Base-by-base conservation (phyloP, 805 yeast genomes). In the Candida loeiensis region DNA sequence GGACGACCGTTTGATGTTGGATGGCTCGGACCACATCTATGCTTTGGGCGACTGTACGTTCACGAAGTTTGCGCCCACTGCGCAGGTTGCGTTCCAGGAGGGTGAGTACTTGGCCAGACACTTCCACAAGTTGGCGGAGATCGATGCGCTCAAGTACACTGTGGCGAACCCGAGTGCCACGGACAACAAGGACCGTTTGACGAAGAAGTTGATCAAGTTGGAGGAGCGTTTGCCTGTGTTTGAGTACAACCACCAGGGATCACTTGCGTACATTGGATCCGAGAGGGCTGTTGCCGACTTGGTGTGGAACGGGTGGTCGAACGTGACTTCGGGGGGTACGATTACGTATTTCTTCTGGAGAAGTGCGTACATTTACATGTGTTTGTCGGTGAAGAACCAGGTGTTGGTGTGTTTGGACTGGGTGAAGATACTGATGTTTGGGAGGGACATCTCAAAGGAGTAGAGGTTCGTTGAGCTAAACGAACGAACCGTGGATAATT, bases 71-170 rank as follows among this genome's bases (percentile, higher is more conserved):
- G 93, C 96, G 31, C 97, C 97, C 52, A 90, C 98, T 46, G 98
- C 97, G 18, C 97, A 90, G 74, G 97, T 89, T 41, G 98, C 98
- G 30, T 80, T 88, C 68, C 97, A 90, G 73, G 87, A 90, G 67
- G 97, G 96, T 61, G 71, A 74, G 42, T 90, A 77, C 66, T 76
- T 90, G 50, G 93, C 90, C 41, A 68, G 71, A 24, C 78, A 80
- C 49, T 83, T 90, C 63, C 75, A 77, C 59, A 81, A 74, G 51
- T 64, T 80, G 53, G 71, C 81, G 51, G 77, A 77, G 51, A 70
- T 82, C 43, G 89, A 83, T 39, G 70, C 76, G 31, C 56, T 78
- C 46, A 69, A 79, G 54, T 74, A 59, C 49, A 66, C 68, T 41
- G 55, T 77, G 32, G 48, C 58, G 37, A 54, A 62, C 42, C 63